Evolutionary conservation across 805 yeast genomes (phyloP).

Genomic region (Myxozyma nipponensis): DNA sequence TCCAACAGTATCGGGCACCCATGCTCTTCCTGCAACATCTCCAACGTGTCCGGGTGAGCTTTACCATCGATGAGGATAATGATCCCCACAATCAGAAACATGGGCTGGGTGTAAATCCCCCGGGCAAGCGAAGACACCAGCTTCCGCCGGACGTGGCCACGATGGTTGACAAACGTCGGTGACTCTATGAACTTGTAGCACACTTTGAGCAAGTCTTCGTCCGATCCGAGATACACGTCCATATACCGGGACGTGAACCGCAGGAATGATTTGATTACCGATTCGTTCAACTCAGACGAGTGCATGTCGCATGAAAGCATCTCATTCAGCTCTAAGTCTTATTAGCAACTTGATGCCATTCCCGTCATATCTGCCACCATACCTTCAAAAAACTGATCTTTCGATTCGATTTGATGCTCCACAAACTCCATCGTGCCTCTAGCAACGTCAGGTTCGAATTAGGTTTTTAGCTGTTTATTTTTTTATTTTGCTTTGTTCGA

Average conservation of each 20-base stretch:
- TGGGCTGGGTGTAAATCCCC: constrained; percentile 22
- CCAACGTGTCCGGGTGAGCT: constrained; percentile 42
- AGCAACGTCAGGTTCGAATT: too few species aligned
- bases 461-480: too few species aligned
- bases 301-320: constrained; percentile 47
- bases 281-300: constrained; percentile 35
- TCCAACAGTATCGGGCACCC: constrained; percentile 49
- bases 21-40: constrained; percentile 48
- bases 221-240: constrained; percentile 31
- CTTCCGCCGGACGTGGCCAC: constrained; percentile 42
- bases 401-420: constrained; percentile 33
- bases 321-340: constrained; percentile 50
- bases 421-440: constrained; percentile 36
- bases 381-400: constrained; percentile 37
- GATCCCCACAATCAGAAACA: constrained; percentile 44
- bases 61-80: constrained; percentile 46
- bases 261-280: constrained; percentile 30
- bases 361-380: neutral
- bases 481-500: too few species aligned
- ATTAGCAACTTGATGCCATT: constrained; percentile 29
- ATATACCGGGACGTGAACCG: constrained; percentile 31
- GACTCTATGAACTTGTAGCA: constrained; percentile 47
- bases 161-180: constrained; percentile 52
- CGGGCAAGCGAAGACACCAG: constrained; percentile 37
- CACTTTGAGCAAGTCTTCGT: constrained; percentile 42